phyloP scores from a whole-genome alignment of 2,329 filamentous ascomycete genomes.

The Colletotrichum sp. region DNA sequence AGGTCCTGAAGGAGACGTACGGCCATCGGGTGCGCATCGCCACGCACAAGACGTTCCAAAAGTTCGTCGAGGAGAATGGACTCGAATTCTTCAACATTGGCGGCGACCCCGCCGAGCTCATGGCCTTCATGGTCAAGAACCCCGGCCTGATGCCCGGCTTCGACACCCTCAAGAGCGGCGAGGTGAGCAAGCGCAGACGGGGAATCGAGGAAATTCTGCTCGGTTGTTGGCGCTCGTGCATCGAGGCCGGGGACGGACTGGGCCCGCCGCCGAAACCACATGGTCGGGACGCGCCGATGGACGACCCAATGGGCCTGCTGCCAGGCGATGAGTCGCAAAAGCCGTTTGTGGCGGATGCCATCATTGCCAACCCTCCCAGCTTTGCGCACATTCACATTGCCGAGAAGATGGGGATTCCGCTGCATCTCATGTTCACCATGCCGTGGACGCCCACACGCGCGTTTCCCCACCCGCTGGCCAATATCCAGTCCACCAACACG shows the following conservation, averaged over 20 bases:
- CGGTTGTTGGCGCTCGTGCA: slow-evolving; percentile 87
- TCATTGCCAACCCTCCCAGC: slow-evolving; percentile 80
- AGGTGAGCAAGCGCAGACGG: slow-evolving; percentile 75
- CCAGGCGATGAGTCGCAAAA: slow-evolving; percentile 46
- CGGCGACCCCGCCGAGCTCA: slow-evolving; percentile 76
- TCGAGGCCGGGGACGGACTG: slow-evolving; percentile 75
- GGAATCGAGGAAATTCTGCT: slow-evolving; percentile 82
- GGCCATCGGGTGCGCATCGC: slow-evolving; percentile 77
- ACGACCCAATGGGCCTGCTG: slow-evolving; percentile 45
- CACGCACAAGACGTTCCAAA: slow-evolving; percentile 72
- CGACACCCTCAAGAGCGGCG: slow-evolving; percentile 76
- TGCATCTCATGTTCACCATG: slow-evolving; percentile 96
- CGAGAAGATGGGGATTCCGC: slow-evolving; percentile 75
- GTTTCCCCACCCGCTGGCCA: slow-evolving; percentile 86
- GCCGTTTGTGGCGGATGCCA: slow-evolving; percentile 84
- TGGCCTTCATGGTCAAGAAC: slow-evolving; percentile 93
- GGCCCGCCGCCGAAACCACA: slow-evolving; percentile 54
- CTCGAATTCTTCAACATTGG: slow-evolving; percentile 80
- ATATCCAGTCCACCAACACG: slow-evolving; percentile 77
- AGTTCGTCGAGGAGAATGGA: slow-evolving; percentile 72
- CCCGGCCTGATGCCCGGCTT: slow-evolving; percentile 85
- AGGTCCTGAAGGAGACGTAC: slow-evolving; percentile 66
- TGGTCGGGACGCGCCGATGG: slow-evolving; percentile 52
- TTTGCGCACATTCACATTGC: slow-evolving; percentile 80
- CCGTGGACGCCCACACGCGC: slow-evolving; percentile 87